Base-by-base conservation (phyloP, 495 filamentous ascomycete genomes). In the Rostrohypoxylon terebratum region DNA sequence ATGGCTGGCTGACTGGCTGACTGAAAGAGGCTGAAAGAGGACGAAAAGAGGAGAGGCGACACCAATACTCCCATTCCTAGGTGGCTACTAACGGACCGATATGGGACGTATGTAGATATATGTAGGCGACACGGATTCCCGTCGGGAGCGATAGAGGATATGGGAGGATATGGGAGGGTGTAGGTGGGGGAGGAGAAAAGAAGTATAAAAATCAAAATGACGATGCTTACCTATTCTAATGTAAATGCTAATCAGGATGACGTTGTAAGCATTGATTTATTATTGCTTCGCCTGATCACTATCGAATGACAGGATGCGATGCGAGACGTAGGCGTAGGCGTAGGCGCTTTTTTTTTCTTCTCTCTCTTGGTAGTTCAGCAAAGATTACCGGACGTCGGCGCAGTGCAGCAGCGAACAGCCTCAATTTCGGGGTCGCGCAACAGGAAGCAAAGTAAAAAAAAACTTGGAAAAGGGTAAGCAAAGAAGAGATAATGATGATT, bases 191-290 rank as follows among this genome's bases (percentile, higher is more conserved):
- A 23, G 18, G 42, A 14, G 36, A 31, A 40, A 11, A 36, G 64
- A 69, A 23, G 38, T 11, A 45, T 66, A 51, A 67, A 74, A 45
- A 20, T 45, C 13, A 45, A 45, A 45, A 74, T 64, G 33, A 60
- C 20, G 45, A 69, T 66, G 71, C 71, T 74, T 74, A 74, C 71
- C 66, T 74, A 59, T 69, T 45, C 18, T 13, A 61, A 66, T 70
- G 53, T 28, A 38, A 51, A 44, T 58, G 28, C 28, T 13, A 42
- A 42, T 42, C 47, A 40, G 38, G 34, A 75, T 69, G 58, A 66
- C 58, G 66, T 62, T 59, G 62, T 67, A 70, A 69, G 66, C 62
- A 54, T 59, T 25, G 40, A 25, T 47, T 66, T 61, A 65, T 64
- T 55, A 50, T 71, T 31, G 51, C 11, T n/a, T 33, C 57, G 47